Base-by-base conservation (phyloP, 2,329 filamentous ascomycete genomes). In the Dactylella cylindrospora region DNA sequence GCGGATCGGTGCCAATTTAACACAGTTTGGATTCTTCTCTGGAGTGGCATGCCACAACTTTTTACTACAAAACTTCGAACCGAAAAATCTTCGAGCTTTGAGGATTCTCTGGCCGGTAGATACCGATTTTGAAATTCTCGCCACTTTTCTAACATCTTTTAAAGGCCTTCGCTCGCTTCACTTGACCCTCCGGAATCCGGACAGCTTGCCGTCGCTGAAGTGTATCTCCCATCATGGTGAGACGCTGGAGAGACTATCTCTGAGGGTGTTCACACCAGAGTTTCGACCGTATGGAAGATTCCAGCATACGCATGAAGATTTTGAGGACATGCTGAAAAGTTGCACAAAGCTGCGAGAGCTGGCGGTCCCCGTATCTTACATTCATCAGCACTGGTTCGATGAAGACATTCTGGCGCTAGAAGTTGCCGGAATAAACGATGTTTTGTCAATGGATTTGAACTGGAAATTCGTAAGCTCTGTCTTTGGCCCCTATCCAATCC, bases 1-100 rank as follows among this genome's bases (percentile, higher is more conserved):
- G 17, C 41, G 49, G 23, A 53, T 61, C 12, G 55, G 55, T 5
- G 25, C 31, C 3, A 53, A 61, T 26, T 31, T 61, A n/a, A 53
- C 55, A 1, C 55, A 61, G 31, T 61, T 61, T 20, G 55, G 55
- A 3, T 61, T 61, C 36, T 61, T 61, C 41, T 61, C 55, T 19
- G 36, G 47, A n/a, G 49, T 61, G 5, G 23, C 28, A 5, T 61
- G 55, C 28, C 47, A 53, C 13, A 32, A 15, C 25, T 61, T 61
- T 23, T 36, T 61, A 0, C 31, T 49, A 3, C 15, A 32, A 4
- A 61, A 61, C 12, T 61, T 61, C 22, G 36, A 61, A 23, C 40
- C 55, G 3, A 19, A 33, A 19, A 32, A 23, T 9, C 36, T 61
- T 9, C 29, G 39, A 17, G 55, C 55, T 10, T 32, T 61, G 6